Conservation (phyloP, 106 monocot genomes). For the Platanthera zijinensis region DNA sequence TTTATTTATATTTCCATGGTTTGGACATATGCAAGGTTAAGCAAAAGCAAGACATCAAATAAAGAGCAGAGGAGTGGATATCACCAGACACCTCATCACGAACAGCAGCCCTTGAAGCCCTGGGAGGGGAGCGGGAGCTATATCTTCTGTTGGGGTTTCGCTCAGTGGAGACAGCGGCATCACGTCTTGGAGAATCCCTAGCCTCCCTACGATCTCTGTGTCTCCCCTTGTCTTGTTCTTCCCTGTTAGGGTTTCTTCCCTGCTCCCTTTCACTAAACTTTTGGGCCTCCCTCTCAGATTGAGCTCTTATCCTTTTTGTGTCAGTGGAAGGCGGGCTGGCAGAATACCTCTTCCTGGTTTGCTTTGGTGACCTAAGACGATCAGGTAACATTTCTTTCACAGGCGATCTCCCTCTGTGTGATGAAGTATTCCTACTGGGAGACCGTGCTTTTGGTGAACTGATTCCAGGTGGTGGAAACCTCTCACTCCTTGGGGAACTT, state of each 20-base stretch:
- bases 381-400: slow-evolving; percentile 16
- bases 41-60: not conserved
- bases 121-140: slow-evolving; percentile 38
- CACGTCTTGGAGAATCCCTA: slow-evolving; percentile 23
- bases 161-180: slow-evolving; percentile 33
- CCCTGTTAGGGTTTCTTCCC: slow-evolving; percentile 17
- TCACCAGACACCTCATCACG: slow-evolving; percentile 86
- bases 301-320: slow-evolving; percentile 29
- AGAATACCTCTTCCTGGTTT: slow-evolving; percentile 11
- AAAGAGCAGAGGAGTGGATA: slow-evolving; percentile 32
- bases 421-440: slow-evolving; percentile 17
- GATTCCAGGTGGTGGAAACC: slow-evolving; percentile 7
- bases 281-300: slow-evolving; percentile 20
- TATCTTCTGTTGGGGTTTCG: slow-evolving; percentile 23
- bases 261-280: slow-evolving; percentile 10
- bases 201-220: slow-evolving; percentile 17
- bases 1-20: not conserved
- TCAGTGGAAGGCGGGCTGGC: slow-evolving; percentile 41
- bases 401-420: slow-evolving; percentile 24
- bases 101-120: slow-evolving; percentile 25
- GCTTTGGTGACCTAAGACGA: slow-evolving; percentile 19
- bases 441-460: slow-evolving; percentile 15
- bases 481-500: slow-evolving; percentile 20
- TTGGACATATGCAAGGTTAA: not conserved
- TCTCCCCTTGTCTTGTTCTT: slow-evolving; percentile 23